phyloP scores from a whole-genome alignment of 140 eudicot species.

The Cichorium intybus region DNA sequence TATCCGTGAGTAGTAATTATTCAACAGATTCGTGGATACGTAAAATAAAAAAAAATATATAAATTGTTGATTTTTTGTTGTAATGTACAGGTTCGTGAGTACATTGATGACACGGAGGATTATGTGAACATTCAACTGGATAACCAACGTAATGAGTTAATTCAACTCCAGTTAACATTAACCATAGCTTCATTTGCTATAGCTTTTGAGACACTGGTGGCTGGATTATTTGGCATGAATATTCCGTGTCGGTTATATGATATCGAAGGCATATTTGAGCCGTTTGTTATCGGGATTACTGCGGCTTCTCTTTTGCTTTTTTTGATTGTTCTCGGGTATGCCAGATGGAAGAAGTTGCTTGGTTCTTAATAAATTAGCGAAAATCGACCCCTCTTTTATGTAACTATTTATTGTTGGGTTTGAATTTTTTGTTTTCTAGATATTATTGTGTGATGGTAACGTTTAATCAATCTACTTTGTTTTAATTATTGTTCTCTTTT shows the following conservation, averaged over 20 bases:
- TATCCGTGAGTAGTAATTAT: slow-evolving; percentile 93
- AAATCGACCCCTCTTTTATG: neutral
- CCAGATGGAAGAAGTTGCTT: slow-evolving; percentile 91
- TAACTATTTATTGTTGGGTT: slow-evolving; percentile 15
- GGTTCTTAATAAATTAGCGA: slow-evolving; percentile 57
- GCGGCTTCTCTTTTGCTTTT: slow-evolving; percentile 47
- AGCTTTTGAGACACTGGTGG: slow-evolving; percentile 65
- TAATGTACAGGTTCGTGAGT: slow-evolving; percentile 71
- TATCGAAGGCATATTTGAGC: slow-evolving; percentile 42
- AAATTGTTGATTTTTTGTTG: no score
- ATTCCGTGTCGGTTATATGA: slow-evolving; percentile 50
- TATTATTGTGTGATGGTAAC: slow-evolving; percentile 22
- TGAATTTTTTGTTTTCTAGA: slow-evolving; percentile 14
- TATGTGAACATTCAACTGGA: slow-evolving; percentile 87
- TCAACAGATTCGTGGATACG: no score
- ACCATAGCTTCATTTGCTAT: slow-evolving; percentile 83
- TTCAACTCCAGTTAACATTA: slow-evolving; percentile 77
- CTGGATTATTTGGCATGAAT: slow-evolving; percentile 82
- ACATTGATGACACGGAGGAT: slow-evolving; percentile 95
- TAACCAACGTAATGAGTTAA: slow-evolving; percentile 86
- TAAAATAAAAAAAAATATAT: neutral
- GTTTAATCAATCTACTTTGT: neutral
- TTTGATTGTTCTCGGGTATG: slow-evolving; percentile 69
- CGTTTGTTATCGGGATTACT: slow-evolving; percentile 46
- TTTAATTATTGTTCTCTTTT: neutral